Conservation (phyloP, 164 flowering plant species). For the Dillenia turbinata region DNA sequence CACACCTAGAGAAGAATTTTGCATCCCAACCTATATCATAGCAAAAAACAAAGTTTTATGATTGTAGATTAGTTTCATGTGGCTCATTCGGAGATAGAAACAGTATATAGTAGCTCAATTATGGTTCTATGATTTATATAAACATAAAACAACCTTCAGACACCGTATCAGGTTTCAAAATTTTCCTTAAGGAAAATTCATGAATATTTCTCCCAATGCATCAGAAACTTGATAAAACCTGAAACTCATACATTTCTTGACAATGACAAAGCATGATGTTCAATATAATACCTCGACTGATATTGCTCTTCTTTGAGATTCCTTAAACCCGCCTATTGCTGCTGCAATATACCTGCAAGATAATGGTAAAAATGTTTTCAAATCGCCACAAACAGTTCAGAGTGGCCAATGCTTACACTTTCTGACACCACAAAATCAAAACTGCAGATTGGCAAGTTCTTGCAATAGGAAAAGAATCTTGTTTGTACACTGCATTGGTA, state of each 20-base stretch:
- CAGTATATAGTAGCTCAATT: neutral
- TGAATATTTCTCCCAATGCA: too few species aligned
- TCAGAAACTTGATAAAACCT: neutral
- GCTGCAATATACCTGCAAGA: slow-evolving; percentile 69
- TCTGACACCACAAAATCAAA: too few species aligned
- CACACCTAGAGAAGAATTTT: slow-evolving; percentile 76
- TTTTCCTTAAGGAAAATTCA: neutral
- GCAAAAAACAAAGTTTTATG: neutral
- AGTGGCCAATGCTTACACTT: too few species aligned
- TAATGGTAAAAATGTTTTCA: neutral
- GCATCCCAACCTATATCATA: slow-evolving; percentile 80
- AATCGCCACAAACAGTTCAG: neutral
- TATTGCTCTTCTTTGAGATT: slow-evolving; percentile 67
- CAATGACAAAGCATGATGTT: neutral
- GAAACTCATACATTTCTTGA: neutral
- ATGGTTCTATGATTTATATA: too few species aligned
- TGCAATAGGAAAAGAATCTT: too few species aligned
- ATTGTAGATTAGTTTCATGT: neutral
- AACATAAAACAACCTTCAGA: too few species aligned
- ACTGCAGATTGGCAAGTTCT: too few species aligned
- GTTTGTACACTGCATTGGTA: too few species aligned
- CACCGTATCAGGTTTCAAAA: neutral
- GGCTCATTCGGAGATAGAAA: slow-evolving; percentile 1
- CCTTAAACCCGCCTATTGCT: slow-evolving; percentile 56
- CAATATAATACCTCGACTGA: slow-evolving; percentile 58